Conservation (phyloP, 2,329 filamentous ascomycete species). For the Monilinia laxa region DNA sequence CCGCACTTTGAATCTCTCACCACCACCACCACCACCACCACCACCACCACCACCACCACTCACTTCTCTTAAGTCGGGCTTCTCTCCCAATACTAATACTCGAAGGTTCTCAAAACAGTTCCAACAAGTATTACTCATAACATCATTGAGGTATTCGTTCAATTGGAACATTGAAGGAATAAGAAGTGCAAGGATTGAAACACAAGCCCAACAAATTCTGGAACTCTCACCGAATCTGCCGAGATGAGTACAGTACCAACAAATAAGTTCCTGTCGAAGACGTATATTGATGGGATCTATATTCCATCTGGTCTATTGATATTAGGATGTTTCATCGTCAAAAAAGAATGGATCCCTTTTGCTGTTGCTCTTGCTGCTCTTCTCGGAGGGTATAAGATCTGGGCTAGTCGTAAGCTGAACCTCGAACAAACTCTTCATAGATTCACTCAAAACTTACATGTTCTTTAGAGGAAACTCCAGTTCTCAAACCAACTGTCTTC, state of each 20-base stretch:
- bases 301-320: conserved; percentile 79
- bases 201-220: conserved; percentile 29
- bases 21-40: not conserved
- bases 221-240: conserved; percentile 21
- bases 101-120: not conserved
- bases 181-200: conserved; percentile 4
- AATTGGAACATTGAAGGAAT: not conserved
- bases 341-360: conserved; percentile 73
- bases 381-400: conserved; percentile 71
- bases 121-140: not conserved
- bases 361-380: conserved; percentile 65
- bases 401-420: conserved; percentile 61
- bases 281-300: conserved; percentile 77
- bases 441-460: conserved; percentile 23
- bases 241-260: conserved; percentile 19
- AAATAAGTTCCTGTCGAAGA: conserved; percentile 46
- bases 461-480: conserved; percentile 67
- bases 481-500: conserved; percentile 83
- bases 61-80: not conserved
- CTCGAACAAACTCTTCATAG: not conserved
- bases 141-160: not conserved
- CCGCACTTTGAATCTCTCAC: not conserved
- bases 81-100: not conserved
- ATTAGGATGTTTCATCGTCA: conserved; percentile 72
- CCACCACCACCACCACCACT: too few relatives aligned